A percentile compares a stretch with the other conserved stretches of the same genome.
Conservation (phyloP, 2,329 filamentous ascomycete genomes). For the Fusarium verticillioides region DNA sequence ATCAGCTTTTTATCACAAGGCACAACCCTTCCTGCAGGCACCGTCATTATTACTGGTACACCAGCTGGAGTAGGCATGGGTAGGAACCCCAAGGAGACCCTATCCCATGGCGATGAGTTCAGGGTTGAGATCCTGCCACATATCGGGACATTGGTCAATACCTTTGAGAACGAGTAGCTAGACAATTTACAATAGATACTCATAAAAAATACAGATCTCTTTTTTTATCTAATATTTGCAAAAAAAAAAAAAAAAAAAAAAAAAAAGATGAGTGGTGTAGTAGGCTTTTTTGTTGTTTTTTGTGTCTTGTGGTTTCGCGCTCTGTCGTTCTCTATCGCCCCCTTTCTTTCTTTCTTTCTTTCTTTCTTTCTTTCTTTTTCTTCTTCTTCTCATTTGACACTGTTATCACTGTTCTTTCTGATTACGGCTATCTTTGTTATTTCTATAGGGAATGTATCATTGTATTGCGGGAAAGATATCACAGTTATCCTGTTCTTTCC, state of each 20-base stretch:
- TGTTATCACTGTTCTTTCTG: background rate
- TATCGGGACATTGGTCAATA: constrained; percentile 56
- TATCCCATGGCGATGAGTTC: constrained; percentile 55
- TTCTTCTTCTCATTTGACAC: background rate
- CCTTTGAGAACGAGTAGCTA: constrained; percentile 23
- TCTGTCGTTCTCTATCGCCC: background rate
- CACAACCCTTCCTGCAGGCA: constrained; percentile 55
- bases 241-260: background rate
- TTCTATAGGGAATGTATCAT: background rate
- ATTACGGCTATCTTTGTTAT: background rate
- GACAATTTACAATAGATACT: rapidly evolving
- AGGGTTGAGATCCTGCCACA: constrained; percentile 56
- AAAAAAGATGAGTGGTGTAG: background rate
- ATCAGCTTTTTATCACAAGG: constrained; percentile 57
- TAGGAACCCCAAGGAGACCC: constrained; percentile 50
- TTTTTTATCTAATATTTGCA: rapidly evolving
- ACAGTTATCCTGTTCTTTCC: background rate
- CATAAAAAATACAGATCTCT: rapidly evolving
- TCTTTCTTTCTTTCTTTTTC: no score
- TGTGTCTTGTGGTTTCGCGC: no score
- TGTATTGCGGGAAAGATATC: background rate
- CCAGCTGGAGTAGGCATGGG: constrained; percentile 56
- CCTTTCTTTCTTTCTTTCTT: no score
- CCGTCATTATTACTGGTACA: constrained; percentile 57
- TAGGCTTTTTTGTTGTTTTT: background rate